A percentile compares a stretch with the other conserved stretches of the same genome.
Evolutionary conservation across 2,329 filamentous ascomycete genomes (phyloP).

Genomic region (Colletotrichum gloeosporioides): DNA sequence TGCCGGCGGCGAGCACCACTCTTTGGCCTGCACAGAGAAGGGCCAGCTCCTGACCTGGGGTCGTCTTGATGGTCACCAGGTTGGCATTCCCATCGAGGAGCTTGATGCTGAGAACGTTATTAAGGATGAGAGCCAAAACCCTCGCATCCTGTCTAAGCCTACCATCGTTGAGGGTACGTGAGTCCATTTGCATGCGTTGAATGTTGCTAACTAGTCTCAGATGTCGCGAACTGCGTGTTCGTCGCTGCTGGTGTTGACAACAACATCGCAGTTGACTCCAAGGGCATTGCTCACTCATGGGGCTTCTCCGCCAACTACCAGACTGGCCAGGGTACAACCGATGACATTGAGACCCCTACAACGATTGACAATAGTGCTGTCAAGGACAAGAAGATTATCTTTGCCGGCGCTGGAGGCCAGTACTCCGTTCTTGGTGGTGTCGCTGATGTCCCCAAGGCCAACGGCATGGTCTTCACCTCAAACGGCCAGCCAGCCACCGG

Average conservation of each 20-base stretch:
- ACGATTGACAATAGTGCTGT: constrained; percentile 86
- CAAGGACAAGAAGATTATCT: constrained; percentile 74
- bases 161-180: constrained; percentile 61
- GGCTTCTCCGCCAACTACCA: constrained; percentile 83
- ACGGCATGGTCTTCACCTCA: constrained; percentile 29
- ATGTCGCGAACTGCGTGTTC: constrained; percentile 58
- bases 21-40: constrained; percentile 63
- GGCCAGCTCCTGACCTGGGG: constrained; percentile 68
- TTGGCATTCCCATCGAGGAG: constrained; percentile 61
- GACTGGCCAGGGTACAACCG: constrained; percentile 77
- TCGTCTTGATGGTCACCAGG: constrained; percentile 58
- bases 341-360: constrained; percentile 80
- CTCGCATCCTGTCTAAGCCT: constrained; percentile 76
- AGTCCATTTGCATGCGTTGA: neutral
- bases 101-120: constrained; percentile 65
- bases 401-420: constrained; percentile 87
- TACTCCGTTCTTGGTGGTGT: constrained; percentile 69
- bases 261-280: constrained; percentile 71
- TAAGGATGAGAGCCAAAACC: constrained; percentile 66
- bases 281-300: constrained; percentile 79
- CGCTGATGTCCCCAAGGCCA: constrained; percentile 29
- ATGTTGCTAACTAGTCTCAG: constrained; percentile 27
- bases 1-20: constrained; percentile 75
- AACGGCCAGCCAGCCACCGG: constrained; percentile 15
- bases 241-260: constrained; percentile 76